Conservation (phyloP, 371 early-diverging fungal species). For the Dichotomocladium elegans region DNA sequence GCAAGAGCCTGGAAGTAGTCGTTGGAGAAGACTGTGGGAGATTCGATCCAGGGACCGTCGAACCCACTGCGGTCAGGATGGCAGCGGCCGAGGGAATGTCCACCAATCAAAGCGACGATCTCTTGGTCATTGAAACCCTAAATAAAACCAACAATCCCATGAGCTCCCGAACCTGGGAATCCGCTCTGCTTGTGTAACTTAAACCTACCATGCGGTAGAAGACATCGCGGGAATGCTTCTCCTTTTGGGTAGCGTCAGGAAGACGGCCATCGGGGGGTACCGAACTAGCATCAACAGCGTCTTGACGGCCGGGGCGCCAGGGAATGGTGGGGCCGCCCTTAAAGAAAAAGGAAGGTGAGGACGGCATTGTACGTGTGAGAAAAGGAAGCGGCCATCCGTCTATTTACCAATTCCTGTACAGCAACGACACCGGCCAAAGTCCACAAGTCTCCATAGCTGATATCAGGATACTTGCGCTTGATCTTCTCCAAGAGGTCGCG, state of each 20-base stretch:
- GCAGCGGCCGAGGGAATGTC: conserved; percentile 95
- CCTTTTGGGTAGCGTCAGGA: conserved; percentile 82
- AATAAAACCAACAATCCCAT: background rate
- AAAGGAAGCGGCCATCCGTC: background rate
- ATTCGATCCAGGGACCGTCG: conserved; percentile 88
- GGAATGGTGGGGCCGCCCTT: conserved; percentile 82
- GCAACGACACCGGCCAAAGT: conserved; percentile 89
- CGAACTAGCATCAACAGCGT: conserved; percentile 37
- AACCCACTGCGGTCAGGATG: conserved; percentile 88
- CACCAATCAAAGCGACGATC: conserved; percentile 90
- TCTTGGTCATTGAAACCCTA: conserved; percentile 93
- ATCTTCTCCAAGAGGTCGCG: conserved; percentile 79
- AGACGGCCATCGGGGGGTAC: conserved; percentile 90
- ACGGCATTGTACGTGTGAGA: background rate
- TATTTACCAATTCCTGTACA: conserved; percentile 70
- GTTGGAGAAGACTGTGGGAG: conserved; percentile 87
- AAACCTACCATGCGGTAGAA: conserved; percentile 83
- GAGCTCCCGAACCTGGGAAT: background rate
- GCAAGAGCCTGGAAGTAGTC: conserved; percentile 78
- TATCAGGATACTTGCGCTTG: conserved; percentile 80
- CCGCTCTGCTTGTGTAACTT: conserved; percentile 1
- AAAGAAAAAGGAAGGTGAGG: background rate
- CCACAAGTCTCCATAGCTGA: conserved; percentile 92
- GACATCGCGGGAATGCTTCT: conserved; percentile 72
- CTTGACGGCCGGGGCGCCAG: conserved; percentile 87